Evolutionary conservation across 2,329 filamentous ascomycete genomes (phyloP).

Genomic region (Torrubiella hemipterigena): DNA sequence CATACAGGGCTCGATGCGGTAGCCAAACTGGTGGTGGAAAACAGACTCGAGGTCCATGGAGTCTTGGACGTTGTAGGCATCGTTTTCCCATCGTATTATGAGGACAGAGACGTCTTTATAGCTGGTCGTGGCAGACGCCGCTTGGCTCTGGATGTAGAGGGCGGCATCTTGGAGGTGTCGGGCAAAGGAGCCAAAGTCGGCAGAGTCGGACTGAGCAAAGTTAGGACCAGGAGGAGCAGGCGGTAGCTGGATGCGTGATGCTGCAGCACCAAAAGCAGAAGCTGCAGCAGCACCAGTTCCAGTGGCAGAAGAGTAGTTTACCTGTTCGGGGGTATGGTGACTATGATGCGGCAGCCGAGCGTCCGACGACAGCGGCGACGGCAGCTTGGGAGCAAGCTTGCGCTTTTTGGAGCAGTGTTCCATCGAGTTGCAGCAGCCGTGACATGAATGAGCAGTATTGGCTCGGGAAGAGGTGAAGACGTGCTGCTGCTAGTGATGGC

Average conservation of each 20-base stretch:
- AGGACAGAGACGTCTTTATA: slow-evolving; percentile 49
- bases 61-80: slow-evolving; percentile 41
- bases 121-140: slow-evolving; percentile 31
- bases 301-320: no score
- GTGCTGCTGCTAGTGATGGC: slow-evolving; percentile 2
- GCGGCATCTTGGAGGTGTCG: slow-evolving; percentile 57
- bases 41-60: slow-evolving; percentile 45
- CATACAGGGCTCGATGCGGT: slow-evolving; percentile 45
- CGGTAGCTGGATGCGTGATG: neutral
- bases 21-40: slow-evolving; percentile 48
- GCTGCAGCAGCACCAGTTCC: no score
- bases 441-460: slow-evolving; percentile 6
- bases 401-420: slow-evolving; percentile 30
- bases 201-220: no score
- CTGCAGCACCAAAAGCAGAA: no score
- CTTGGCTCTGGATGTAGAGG: slow-evolving; percentile 54
- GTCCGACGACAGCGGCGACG: no score
- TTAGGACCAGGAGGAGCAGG: slow-evolving; percentile 33
- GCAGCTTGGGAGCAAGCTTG: slow-evolving; percentile 32
- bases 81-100: slow-evolving; percentile 51
- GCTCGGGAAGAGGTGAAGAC: slow-evolving; percentile 9
- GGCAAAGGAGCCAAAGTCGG: slow-evolving; percentile 56
- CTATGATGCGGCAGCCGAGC: no score
- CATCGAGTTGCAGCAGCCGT: no score
- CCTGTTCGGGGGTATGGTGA: slow-evolving; percentile 13